phyloP scores from a whole-genome alignment of 768 basidiomycete species.

The Cyclocybe cylindracea region DNA sequence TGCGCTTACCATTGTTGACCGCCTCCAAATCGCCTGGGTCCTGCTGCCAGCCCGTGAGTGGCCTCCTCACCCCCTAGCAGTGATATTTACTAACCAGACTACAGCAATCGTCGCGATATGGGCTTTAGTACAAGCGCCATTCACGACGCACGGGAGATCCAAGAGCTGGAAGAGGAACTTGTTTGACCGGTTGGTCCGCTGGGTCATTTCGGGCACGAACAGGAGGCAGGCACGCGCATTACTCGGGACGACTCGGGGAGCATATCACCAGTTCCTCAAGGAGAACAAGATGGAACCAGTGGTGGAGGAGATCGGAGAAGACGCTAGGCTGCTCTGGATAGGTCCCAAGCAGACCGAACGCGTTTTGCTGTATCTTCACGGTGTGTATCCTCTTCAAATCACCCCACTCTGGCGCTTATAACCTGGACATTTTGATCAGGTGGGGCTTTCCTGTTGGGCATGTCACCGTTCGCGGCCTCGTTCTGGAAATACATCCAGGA shows the following conservation, averaged over 20 bases:
- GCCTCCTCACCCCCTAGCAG: not conserved
- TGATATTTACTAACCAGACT: not conserved
- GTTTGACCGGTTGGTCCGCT: constrained; percentile 2
- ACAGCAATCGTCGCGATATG: constrained; percentile 9
- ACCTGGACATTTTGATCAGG: constrained; percentile 1
- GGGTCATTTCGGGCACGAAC: constrained; percentile 4
- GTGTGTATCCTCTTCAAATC: not conserved
- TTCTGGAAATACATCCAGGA: constrained; percentile 25
- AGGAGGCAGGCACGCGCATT: constrained; percentile 12
- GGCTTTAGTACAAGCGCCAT: constrained; percentile 13
- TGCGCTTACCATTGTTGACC: constrained; percentile 5
- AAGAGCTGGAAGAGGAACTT: constrained; percentile 15
- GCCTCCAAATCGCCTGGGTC: constrained; percentile 3
- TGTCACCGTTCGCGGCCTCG: constrained; percentile 10
- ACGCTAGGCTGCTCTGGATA: constrained; percentile 15
- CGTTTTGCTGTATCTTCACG: constrained; percentile 17
- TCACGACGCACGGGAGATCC: constrained; percentile 12
- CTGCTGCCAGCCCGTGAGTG: constrained; percentile 13
- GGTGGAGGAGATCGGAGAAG: constrained; percentile 20
- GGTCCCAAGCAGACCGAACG: constrained; percentile 13
- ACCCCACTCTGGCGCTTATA: not conserved
- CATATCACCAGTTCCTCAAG: constrained; percentile 18
- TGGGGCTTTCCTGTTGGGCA: constrained; percentile 18
- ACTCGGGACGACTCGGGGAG: constrained; percentile 16
- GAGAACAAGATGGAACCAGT: constrained; percentile 11